Conservation (phyloP, 2,329 filamentous ascomycete species). For the Rutstroemia sp. region DNA sequence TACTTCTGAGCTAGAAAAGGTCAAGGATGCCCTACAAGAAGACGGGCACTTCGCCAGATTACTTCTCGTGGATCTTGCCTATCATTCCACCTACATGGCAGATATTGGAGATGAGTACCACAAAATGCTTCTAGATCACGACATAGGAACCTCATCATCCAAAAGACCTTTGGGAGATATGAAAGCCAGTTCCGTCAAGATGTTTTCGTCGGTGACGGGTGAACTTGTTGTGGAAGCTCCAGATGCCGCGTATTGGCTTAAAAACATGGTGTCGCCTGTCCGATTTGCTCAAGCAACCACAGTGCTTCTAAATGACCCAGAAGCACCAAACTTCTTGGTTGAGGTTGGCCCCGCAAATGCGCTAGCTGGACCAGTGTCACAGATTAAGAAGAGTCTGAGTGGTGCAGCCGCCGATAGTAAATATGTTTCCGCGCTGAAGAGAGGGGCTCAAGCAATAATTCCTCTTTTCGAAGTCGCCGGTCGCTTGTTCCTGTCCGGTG, state of each 20-base stretch:
- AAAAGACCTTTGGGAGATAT: not conserved
- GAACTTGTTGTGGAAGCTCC: not conserved
- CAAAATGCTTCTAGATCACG: not conserved
- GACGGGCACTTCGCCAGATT: constrained; percentile 16
- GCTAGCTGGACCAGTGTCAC: constrained; percentile 10
- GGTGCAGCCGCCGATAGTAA: constrained; percentile 33
- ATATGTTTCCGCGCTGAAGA: constrained; percentile 8
- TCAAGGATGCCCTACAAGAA: constrained; percentile 11
- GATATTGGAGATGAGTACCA: constrained; percentile 6
- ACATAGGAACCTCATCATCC: no score
- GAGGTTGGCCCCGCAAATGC: constrained; percentile 13
- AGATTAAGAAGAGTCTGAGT: constrained; percentile 11
- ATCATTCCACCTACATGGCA: constrained; percentile 24
- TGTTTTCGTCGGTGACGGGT: constrained; percentile 2
- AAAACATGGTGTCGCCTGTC: constrained; percentile 16
- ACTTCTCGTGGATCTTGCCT: constrained; percentile 21
- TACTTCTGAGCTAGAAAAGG: not conserved
- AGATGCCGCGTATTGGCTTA: constrained; percentile 13
- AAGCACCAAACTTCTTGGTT: constrained; percentile 3
- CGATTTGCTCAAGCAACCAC: constrained; percentile 10
- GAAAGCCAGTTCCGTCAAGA: constrained; percentile 1
- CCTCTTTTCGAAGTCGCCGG: constrained; percentile 10
- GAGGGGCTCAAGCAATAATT: not conserved
- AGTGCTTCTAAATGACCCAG: not conserved
- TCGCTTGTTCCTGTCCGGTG: constrained; percentile 4